Evolutionary conservation across 768 basidiomycete genomes (phyloP).

Genomic region (Pseudohyphozyma bogoriensis): DNA sequence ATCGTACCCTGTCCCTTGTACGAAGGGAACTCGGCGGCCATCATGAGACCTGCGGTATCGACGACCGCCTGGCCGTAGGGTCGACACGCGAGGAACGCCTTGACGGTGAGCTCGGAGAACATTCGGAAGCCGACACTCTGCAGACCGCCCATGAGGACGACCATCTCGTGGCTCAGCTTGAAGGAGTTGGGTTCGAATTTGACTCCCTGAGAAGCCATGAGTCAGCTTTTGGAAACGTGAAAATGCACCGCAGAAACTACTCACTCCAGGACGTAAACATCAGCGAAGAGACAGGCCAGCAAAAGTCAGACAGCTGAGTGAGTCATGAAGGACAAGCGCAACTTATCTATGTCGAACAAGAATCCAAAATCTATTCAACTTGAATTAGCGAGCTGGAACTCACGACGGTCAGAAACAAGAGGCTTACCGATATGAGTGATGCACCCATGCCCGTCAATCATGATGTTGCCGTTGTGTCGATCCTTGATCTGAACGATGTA

Average conservation of each 20-base stretch:
- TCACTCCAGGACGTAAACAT: slow-evolving; percentile 58
- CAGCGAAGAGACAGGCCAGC: slow-evolving; percentile 20
- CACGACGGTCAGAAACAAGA: not conserved
- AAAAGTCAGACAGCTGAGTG: slow-evolving; percentile 30
- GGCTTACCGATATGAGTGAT: slow-evolving; percentile 84
- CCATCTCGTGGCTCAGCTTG: slow-evolving; percentile 99
- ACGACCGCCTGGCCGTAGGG: slow-evolving; percentile 85
- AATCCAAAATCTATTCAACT: slow-evolving; percentile 75
- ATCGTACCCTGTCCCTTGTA: slow-evolving; percentile 96
- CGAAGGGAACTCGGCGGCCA: slow-evolving; percentile 84
- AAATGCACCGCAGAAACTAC: slow-evolving; percentile 25
- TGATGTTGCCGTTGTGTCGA: slow-evolving; percentile 97
- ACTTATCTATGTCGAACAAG: slow-evolving; percentile 96
- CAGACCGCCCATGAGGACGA: slow-evolving; percentile 89
- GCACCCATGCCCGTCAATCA: slow-evolving; percentile 97
- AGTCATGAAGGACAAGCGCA: slow-evolving; percentile 23
- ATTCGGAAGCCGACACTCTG: slow-evolving; percentile 87
- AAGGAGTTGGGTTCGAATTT: slow-evolving; percentile 98
- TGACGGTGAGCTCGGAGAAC: slow-evolving; percentile 86
- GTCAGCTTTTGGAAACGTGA: not conserved
- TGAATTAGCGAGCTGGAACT: slow-evolving; percentile 18
- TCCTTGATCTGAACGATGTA: slow-evolving; percentile 99
- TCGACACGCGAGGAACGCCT: slow-evolving; percentile 93
- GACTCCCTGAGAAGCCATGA: slow-evolving; percentile 56
- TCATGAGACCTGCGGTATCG: slow-evolving; percentile 81